Evolutionary conservation across 768 basidiomycete genomes (phyloP).

Genomic region (Ramaria sp.): DNA sequence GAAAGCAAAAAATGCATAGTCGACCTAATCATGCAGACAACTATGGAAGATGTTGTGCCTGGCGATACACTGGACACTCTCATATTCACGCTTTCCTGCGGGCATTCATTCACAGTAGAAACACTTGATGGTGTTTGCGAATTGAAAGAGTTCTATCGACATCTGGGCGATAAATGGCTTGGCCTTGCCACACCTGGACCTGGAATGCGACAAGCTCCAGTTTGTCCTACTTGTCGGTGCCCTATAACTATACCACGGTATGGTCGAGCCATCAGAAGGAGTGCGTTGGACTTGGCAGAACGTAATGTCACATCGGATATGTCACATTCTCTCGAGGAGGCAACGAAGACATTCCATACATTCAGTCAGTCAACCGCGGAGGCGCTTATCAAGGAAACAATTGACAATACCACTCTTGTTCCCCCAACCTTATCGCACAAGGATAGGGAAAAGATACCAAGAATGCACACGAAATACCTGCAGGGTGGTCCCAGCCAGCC

Average conservation of each 20-base stretch:
- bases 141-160: slow-evolving; percentile 39
- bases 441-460: background rate
- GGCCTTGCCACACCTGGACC: slow-evolving; percentile 31
- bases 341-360: background rate
- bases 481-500: background rate
- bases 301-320: slow-evolving; percentile 45
- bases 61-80: slow-evolving; percentile 35
- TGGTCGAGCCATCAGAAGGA: slow-evolving; percentile 49
- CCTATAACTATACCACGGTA: slow-evolving; percentile 50
- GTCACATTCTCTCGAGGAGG: slow-evolving; percentile 29
- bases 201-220: slow-evolving; percentile 32
- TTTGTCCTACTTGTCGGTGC: slow-evolving; percentile 52
- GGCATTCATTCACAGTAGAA: slow-evolving; percentile 61
- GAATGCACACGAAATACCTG: background rate
- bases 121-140: slow-evolving; percentile 52
- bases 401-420: slow-evolving; percentile 20
- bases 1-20: slow-evolving; percentile 33
- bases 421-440: background rate
- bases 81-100: slow-evolving; percentile 49
- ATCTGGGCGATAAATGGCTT: slow-evolving; percentile 30
- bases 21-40: slow-evolving; percentile 46
- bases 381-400: slow-evolving; percentile 18
- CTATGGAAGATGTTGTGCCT: slow-evolving; percentile 36
- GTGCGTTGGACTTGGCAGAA: slow-evolving; percentile 55
- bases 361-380: slow-evolving; percentile 10